Percentiles rank a stretch among this genome's conserved stretches.
These are phyloP conservation scores for Dalbergia cochinchinensis DNA, from an alignment of 306 rosid species.

Conservation along the genomic window DNA sequence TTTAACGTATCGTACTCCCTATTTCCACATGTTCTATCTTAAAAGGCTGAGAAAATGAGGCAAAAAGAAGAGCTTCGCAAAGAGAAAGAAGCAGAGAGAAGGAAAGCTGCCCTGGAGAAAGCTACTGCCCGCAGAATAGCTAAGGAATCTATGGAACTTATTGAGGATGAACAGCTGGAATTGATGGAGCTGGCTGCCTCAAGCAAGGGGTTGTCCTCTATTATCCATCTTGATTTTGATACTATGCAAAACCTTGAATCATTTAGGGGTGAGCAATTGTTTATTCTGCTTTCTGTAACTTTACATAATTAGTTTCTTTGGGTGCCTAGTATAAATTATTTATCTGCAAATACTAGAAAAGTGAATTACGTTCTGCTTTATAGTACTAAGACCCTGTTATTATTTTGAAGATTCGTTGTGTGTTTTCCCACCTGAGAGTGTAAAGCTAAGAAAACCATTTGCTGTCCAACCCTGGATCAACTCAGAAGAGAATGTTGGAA, in stretches of 20 bases:
- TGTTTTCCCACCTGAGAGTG: conserved; percentile 79
- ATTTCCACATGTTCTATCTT: conserved; percentile 38
- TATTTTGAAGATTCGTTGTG: conserved; percentile 65
- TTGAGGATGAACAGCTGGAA: conserved; percentile 98
- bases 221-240: conserved; percentile 83
- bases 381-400: conserved; percentile 39
- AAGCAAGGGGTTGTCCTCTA: conserved; percentile 84
- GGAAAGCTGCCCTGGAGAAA: conserved; percentile 95
- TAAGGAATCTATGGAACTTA: conserved; percentile 96
- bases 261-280: conserved; percentile 68
- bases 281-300: not conserved
- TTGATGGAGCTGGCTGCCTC: conserved; percentile 94
- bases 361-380: conserved; percentile 6
- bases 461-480: conserved; percentile 87
- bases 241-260: conserved; percentile 86
- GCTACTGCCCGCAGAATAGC: conserved; percentile 94
- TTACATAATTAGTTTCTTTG: not conserved
- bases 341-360: conserved; percentile 2
- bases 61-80: conserved; percentile 91
- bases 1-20: conserved; percentile 15
- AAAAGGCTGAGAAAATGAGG: conserved; percentile 86
- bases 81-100: conserved; percentile 90
- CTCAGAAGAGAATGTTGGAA: conserved; percentile 89
- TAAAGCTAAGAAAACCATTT: conserved; percentile 81
- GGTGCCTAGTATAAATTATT: not conserved